Base-by-base conservation (phyloP, 805 yeast genomes). In the Zygosaccharomyces pseudorouxii region DNA sequence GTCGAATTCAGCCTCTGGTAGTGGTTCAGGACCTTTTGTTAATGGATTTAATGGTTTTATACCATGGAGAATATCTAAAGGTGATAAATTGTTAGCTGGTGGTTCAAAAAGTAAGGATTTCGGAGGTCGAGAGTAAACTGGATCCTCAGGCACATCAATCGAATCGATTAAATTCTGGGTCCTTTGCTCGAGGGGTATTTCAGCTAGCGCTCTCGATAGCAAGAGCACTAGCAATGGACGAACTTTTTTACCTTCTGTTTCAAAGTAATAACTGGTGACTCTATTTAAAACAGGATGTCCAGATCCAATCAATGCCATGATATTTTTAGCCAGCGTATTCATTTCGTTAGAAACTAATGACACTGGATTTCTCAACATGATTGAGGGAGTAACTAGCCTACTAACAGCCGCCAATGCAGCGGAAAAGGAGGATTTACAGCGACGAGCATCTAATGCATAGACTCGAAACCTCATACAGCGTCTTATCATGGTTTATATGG, bases 241-340 rank as follows among this genome's bases (percentile, higher is more conserved):
- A 16, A 93, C 89, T 63, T 90, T 95, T 68, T 93, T 93, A 5
- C 99, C 98, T 63, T 92, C 96, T 16, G 93, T 87, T 68, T 90
- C 96, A 58, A 93, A 93, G 70, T 93, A 93, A 71, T 93, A 93
- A 30, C 89, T 80, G n/a, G 96, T 84, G 3, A 92, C 96, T 56
- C 95, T 76, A 69, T 92, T 90, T 52, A 92, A 74, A 9, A 93
- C 84, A 1, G 98, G 97, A 63, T 92, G 97, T 2, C 97, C 96
- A 0, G 95, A 84, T 1, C 98, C 97, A 49, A 92, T 83, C 46
- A 93, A 74, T 16, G 76, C 72, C 42, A 96, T 95, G 53, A 92
- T 93, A 63, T 89, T 89, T 61, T 79, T 80, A 23, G 96, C 97
- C 60, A 92, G 70, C 30, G 80, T 81, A 19, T 89, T 82, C 99